Base-by-base conservation (phyloP, 2,329 filamentous ascomycete species). In the Alternaria rosae region DNA sequence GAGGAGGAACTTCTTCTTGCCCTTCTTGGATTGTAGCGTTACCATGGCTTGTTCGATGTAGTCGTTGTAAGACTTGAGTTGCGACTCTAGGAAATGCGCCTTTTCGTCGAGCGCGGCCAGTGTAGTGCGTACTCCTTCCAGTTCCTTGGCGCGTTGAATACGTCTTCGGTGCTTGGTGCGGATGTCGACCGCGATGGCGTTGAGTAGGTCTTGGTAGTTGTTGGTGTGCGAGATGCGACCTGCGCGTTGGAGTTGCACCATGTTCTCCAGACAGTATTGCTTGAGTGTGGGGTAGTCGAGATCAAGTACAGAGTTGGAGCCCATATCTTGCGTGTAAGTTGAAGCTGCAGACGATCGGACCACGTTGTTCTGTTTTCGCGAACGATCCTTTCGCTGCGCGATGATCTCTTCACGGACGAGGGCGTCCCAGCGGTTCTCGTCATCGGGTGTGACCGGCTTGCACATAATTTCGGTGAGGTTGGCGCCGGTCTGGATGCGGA, bases 21-120 rank as follows among this genome's bases (percentile, higher is more conserved):
- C 94, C 82, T 97, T 97, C 80, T 97, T 97, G 82, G 92, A 97
- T 80, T 98, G 95, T 61, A 99, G 85, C 5, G 96, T 99, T 62
- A 94, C 87, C 92, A 99, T 97, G 51, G 95, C 94, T 79, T 97
- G 94, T 82, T 99, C 96, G 75, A 99, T 97, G 81, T 99, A 99
- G 82, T 99, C 93, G 77, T 99, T 97, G 82, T 99, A 99, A 68
- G 91, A 95, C 85, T 97, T 97, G 63, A 97, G 88, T 81, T 99
- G 95, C 71, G 93, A 91, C 76, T 99, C 95, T 10, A 99, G 87
- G 81, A 96, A 99, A 68, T 89, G 88, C 38, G 94, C 94, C 82
- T 99, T 95, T 70, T 93, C 89, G 79, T 92, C 89, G 64, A 96
- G 82, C 67, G 93, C 92, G 44, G 85, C 80, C 15, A 95, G 84